phyloP scores from a whole-genome alignment of 768 basidiomycete genomes.

The Panaeolus papilionaceus region DNA sequence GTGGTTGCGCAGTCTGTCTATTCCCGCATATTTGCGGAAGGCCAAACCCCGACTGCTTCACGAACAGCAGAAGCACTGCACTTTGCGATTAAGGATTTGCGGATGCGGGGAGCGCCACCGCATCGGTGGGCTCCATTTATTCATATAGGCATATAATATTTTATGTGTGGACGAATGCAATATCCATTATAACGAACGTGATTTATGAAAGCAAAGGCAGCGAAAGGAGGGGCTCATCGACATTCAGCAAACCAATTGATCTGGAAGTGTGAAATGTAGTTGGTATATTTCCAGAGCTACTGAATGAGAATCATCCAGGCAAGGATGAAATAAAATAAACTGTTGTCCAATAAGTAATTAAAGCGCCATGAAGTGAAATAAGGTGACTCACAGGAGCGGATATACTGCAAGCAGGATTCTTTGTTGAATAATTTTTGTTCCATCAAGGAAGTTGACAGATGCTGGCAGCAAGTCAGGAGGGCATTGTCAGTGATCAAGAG shows the following conservation, averaged over 20 bases:
- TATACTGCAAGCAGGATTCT: conserved; percentile 94
- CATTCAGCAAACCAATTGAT: background rate
- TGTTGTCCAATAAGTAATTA: conserved; percentile 33
- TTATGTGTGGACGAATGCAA: background rate
- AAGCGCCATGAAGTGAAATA: conserved; percentile 7
- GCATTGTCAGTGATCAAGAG: background rate
- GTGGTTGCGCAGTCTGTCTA: conserved; percentile 33
- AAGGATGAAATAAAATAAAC: conserved; percentile 92
- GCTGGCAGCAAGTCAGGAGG: conserved; percentile 50
- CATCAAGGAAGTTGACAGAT: conserved; percentile 94
- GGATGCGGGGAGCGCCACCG: conserved; percentile 21
- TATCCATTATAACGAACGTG: conserved; percentile 2
- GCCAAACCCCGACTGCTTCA: conserved; percentile 15
- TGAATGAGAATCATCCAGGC: conserved; percentile 98
- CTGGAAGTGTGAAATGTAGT: background rate
- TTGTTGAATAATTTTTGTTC: conserved; percentile 91
- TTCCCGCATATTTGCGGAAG: conserved; percentile 21
- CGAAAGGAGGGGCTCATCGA: conserved; percentile 8
- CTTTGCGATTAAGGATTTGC: conserved; percentile 24
- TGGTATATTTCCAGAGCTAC: conserved; percentile 38
- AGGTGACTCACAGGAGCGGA: conserved; percentile 78
- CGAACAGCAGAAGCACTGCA: conserved; percentile 27
- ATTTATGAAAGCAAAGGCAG: background rate
- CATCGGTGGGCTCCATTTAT: conserved; percentile 31
- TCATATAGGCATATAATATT: conserved; percentile 28